Conservation (phyloP, 2,329 filamentous ascomycete species). For the Endoconidiophora laricicola region DNA sequence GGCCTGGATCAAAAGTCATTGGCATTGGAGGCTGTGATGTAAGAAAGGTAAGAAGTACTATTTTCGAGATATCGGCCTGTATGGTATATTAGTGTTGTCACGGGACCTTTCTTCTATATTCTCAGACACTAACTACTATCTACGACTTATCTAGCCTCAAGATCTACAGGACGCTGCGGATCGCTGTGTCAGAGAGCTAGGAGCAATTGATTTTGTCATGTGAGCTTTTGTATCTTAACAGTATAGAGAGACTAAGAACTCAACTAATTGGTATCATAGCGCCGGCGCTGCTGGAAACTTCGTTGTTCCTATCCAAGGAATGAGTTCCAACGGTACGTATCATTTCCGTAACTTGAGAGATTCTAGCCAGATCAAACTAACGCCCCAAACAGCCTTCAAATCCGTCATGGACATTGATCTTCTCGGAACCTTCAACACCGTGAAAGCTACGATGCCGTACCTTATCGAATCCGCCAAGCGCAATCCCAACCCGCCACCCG, state of each 20-base stretch:
- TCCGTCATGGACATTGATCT: conserved; percentile 94
- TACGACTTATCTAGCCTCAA: conserved; percentile 29
- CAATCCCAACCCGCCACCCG: conserved; percentile 39
- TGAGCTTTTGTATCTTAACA: conserved; percentile 25
- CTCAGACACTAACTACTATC: background rate
- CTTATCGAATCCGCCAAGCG: conserved; percentile 52
- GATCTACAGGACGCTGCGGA: conserved; percentile 59
- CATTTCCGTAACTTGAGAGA: background rate
- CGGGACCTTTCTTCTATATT: background rate
- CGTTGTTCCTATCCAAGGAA: conserved; percentile 63
- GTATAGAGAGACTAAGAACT: too few relatives aligned
- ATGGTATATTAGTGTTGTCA: background rate
- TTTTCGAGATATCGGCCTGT: conserved; percentile 12
- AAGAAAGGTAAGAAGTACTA: conserved; percentile 38
- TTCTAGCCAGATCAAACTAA: background rate
- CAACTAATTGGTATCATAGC: conserved; percentile 26
- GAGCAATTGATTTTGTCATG: conserved; percentile 85
- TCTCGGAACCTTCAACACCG: conserved; percentile 80
- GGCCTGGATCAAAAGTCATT: conserved; percentile 66
- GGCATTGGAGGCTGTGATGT: conserved; percentile 73
- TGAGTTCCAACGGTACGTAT: conserved; percentile 49
- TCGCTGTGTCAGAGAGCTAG: conserved; percentile 64
- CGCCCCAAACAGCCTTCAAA: conserved; percentile 50
- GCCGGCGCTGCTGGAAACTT: conserved; percentile 95
- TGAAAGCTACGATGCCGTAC: conserved; percentile 79